A percentile compares a stretch with the other conserved stretches of the same genome.
Evolutionary conservation across 2,329 filamentous ascomycete genomes (phyloP).

Genomic region (Fusarium buxicola): DNA sequence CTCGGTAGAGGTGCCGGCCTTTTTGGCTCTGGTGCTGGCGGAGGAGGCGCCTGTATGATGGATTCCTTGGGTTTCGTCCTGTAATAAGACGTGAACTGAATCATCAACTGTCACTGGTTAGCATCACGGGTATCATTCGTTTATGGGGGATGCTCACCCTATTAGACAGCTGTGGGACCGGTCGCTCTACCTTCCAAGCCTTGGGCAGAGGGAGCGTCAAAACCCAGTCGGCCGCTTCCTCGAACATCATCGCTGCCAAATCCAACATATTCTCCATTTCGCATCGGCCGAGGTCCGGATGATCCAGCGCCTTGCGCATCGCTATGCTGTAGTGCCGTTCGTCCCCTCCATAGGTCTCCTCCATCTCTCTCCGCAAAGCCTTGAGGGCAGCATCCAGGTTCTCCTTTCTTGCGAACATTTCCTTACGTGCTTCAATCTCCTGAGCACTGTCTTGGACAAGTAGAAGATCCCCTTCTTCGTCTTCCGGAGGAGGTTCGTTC

Average conservation of each 20-base stretch:
- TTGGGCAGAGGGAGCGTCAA: constrained; percentile 57
- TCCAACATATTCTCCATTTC: constrained; percentile 58
- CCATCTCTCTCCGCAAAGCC: constrained; percentile 58
- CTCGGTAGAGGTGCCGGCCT: constrained; percentile 46
- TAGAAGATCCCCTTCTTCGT: constrained; percentile 52
- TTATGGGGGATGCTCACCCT: constrained; percentile 47
- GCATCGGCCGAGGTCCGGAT: constrained; percentile 53
- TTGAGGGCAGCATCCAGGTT: constrained; percentile 68
- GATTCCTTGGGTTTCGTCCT: constrained; percentile 51
- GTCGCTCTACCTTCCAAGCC: constrained; percentile 55
- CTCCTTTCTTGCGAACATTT: constrained; percentile 73
- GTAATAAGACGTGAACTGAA: constrained; percentile 55
- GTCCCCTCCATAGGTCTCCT: constrained; percentile 54
- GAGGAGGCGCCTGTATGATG: constrained; percentile 36
- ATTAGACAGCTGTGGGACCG: constrained; percentile 51
- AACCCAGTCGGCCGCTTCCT: constrained; percentile 57
- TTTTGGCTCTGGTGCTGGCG: constrained; percentile 42
- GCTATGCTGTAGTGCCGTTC: constrained; percentile 55
- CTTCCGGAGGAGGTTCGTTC: constrained; percentile 52
- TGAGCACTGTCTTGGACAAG: constrained; percentile 57
- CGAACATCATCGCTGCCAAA: constrained; percentile 61
- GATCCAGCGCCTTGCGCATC: constrained; percentile 58
- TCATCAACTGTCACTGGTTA: constrained; percentile 49
- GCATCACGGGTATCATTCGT: background rate
- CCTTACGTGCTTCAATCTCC: constrained; percentile 68